Conservation (phyloP, 139 green algal species). For the Pseudopediastrum boryanum region DNA sequence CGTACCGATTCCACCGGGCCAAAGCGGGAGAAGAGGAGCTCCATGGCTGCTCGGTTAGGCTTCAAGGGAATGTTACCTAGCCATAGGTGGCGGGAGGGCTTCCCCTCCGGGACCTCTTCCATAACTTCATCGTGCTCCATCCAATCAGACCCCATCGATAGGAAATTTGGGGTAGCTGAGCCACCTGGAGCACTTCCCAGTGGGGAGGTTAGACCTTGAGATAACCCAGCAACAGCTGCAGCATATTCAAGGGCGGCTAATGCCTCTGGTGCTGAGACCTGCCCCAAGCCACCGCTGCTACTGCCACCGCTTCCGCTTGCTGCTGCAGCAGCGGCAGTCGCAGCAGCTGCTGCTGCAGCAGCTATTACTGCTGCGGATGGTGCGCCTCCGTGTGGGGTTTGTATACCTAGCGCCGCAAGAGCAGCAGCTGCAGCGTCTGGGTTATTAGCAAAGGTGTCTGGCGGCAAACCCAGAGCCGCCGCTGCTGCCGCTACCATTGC, state of each 20-base stretch:
- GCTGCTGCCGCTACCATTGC: slow-evolving; percentile 16
- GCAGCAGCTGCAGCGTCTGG: no score
- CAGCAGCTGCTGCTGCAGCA: neutral
- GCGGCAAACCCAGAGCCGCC: no score
- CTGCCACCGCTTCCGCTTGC: neutral
- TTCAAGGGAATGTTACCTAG: slow-evolving; percentile 84
- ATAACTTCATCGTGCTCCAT: neutral
- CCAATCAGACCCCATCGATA: neutral
- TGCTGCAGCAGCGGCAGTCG: neutral
- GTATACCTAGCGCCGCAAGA: no score
- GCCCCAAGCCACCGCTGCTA: slow-evolving; percentile 2
- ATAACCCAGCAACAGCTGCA: slow-evolving; percentile 49
- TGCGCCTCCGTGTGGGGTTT: no score
- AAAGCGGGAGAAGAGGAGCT: slow-evolving; percentile 66
- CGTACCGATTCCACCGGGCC: slow-evolving; percentile 70
- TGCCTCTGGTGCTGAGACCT: slow-evolving; percentile 22
- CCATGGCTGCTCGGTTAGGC: slow-evolving; percentile 66
- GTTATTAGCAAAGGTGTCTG: no score
- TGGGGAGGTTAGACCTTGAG: neutral
- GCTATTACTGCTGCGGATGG: neutral
- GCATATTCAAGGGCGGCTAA: slow-evolving; percentile 52
- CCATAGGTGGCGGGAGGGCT: slow-evolving; percentile 75
- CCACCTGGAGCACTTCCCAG: no score
- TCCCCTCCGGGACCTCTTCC: neutral
- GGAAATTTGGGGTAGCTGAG: no score